Base-by-base conservation (phyloP, 257 asterid genomes). In the Solanum boliviense region DNA sequence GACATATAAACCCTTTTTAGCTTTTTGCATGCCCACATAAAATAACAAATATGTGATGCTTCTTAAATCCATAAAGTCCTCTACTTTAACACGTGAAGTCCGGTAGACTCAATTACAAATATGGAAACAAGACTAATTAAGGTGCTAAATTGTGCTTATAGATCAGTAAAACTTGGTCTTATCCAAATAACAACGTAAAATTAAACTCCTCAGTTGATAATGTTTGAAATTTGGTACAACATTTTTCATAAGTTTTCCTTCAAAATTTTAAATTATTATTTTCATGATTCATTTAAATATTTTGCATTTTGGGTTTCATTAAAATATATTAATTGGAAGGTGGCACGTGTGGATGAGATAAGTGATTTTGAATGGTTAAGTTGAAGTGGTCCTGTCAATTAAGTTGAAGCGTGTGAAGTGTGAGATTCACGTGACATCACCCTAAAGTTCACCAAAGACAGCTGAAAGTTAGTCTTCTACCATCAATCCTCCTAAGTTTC, bases 391-490 rank as follows among this genome's bases (percentile, higher is more conserved):
- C 90, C 91, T 20, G 16, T 84, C 36, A 32, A 71, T 15, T 32
- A 72, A 13, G 39, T 81, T 85, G 87, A 86, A 91, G 92, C 95
- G 95, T 92, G 95, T 88, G 95, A 87, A 74, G 88, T 92, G 93
- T 95, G 98, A 94, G 97, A 94, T 78, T 91, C 97, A 93, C 95
- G 98, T 93, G 96, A 93, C 78, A 88, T 89, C 91, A 88, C 89
- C 92, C 89, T 85, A 90, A 91, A 90, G 93, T 32, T 68, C 79
- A 46, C 87, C 84, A 89, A 91, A 88, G 91, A 89, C 81, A 88
- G 92, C 88, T 81, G 90, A 89, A 88, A 89, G 95, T 93, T 92
- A 89, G 95, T 83, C 89, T 79, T 94, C 98, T 89, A 74, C 89
- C 88, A 88, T 94, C 94, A 90, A 84, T 89, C 86, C 44, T 82